Conservation (phyloP, 2,329 filamentous ascomycete genomes). For the Aspergillus brunneoviolaceus region DNA sequence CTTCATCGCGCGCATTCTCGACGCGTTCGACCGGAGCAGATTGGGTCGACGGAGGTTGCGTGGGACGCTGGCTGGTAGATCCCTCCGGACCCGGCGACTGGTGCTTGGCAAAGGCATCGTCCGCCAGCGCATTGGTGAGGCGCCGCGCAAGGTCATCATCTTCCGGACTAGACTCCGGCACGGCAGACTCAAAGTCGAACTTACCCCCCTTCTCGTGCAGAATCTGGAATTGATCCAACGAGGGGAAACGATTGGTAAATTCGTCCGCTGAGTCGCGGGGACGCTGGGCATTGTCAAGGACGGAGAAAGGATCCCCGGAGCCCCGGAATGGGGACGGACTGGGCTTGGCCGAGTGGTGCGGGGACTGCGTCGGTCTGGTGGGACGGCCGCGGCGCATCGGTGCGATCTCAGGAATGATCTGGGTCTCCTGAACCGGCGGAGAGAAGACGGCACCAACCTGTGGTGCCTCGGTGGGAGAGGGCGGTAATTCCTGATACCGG, state of each 20-base stretch:
- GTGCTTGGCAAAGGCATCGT: constrained; percentile 72
- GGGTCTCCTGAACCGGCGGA: constrained; percentile 68
- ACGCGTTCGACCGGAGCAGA: constrained; percentile 24
- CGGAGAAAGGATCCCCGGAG: constrained; percentile 83
- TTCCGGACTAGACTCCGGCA: constrained; percentile 43
- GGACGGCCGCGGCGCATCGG: constrained; percentile 91
- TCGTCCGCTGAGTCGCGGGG: constrained; percentile 65
- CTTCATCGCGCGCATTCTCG: constrained; percentile 25
- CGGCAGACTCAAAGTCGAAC: constrained; percentile 72
- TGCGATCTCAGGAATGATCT: constrained; percentile 79
- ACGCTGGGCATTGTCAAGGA: constrained; percentile 68
- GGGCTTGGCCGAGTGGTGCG: constrained; percentile 53
- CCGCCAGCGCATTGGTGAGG: constrained; percentile 74
- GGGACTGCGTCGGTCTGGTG: constrained; percentile 48
- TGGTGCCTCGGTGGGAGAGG: constrained; percentile 56
- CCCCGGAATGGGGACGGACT: constrained; percentile 69
- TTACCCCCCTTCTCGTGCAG: constrained; percentile 79
- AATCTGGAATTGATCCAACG: constrained; percentile 87
- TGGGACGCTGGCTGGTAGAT: constrained; percentile 25
- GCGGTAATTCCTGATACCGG: constrained; percentile 59
- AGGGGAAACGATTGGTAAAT: constrained; percentile 80
- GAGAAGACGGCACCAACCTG: constrained; percentile 79
- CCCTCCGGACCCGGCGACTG: constrained; percentile 30
- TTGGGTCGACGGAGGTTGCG: constrained; percentile 26
- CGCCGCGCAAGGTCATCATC: constrained; percentile 61